Base-by-base conservation (phyloP, 164 flowering plant genomes). In the Magnolia kwangsiensis region DNA sequence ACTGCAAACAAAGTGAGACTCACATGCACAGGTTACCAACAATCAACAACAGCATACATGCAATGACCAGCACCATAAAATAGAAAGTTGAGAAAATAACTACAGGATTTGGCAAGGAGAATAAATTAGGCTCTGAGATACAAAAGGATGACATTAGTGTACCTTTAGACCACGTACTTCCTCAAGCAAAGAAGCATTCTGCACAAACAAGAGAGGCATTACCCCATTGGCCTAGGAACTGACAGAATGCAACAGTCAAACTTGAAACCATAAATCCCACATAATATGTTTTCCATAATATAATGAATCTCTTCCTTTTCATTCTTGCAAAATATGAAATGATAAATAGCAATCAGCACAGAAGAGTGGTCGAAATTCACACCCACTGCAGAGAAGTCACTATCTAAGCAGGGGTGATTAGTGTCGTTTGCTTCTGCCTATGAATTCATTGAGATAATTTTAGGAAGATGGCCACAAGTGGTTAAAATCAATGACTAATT, bases 111-210 rank as follows among this genome's bases (percentile, higher is more conserved):
- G 6, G 27, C 27, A 64, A 55, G 45, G 63, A 45, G 19, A 50
- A 51, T 45, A 51, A 6, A 21, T 27, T 19, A 8, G 64, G n/a
- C 14, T 45, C 4, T 20, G 8, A 31, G 20, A 37, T 68, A 72
- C 11, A n/a, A 19, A 74, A 61, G 10, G 27, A 29, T 24, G 29
- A 27, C 58, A 27, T 69, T 37, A 19, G 6, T 49, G 71, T 27
- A 72, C 76, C 76, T 68, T 76, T 21, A 72, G 58, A 51, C 59
- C 61, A 63, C 24, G 19, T 51, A 80, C 24, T 74, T 74, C 77
- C 67, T 76, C 79, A 5, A 61, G 55, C 77, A 80, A 73, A 55
- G 51, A 51, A 69, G 72, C 70, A 50, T 73, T 76, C 82, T 80
- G 79, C 66, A 73, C 50, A 23, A 19, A 27, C 67, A 76, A 76